Percentiles rank a stretch among this genome's conserved stretches.
Evolutionary conservation across 2,329 filamentous ascomycete genomes (phyloP).

Genomic region (Aspergillus neotritici): DNA sequence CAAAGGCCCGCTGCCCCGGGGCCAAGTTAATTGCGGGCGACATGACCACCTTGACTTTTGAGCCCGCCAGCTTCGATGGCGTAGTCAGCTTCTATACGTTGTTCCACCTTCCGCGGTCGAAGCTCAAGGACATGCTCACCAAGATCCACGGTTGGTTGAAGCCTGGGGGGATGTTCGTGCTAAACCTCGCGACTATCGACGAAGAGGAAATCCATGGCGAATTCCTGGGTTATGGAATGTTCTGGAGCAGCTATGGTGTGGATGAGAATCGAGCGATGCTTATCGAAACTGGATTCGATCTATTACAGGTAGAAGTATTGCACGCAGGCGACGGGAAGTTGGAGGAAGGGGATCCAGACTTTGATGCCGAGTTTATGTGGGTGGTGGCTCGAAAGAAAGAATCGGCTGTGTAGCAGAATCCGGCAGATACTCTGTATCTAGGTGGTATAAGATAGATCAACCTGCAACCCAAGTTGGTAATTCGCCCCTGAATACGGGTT

Average conservation of each 20-base stretch:
- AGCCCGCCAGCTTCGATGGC: slow-evolving; percentile 6
- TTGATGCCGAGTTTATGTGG: slow-evolving; percentile 12
- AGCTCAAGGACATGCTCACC: slow-evolving; percentile 7
- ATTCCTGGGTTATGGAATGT: slow-evolving; percentile 10
- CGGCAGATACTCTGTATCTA: no score
- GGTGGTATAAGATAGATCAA: no score
- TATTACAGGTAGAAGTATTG: slow-evolving; percentile 8
- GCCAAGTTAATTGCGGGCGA: slow-evolving; percentile 6
- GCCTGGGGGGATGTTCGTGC: slow-evolving; percentile 7
- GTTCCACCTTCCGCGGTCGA: slow-evolving; percentile 9
- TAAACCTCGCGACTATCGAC: slow-evolving; percentile 9
- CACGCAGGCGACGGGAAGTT: slow-evolving; percentile 9
- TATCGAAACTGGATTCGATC: slow-evolving; percentile 5
- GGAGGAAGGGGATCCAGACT: slow-evolving; percentile 8
- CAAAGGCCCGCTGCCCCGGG: slow-evolving; percentile 5
- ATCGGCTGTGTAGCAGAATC: not conserved
- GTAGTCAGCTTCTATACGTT: slow-evolving; percentile 9
- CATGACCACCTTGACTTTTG: slow-evolving; percentile 8
- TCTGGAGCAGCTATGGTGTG: slow-evolving; percentile 9
- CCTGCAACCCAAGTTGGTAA: no score
- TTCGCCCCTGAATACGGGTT: no score
- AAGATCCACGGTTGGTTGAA: slow-evolving; percentile 9
- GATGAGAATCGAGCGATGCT: slow-evolving; percentile 7
- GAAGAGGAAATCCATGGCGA: slow-evolving; percentile 10
- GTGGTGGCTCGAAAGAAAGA: slow-evolving; percentile 8